Evolutionary conservation across 345 rosid genomes (phyloP).

Genomic region (Boechera retrofracta): DNA sequence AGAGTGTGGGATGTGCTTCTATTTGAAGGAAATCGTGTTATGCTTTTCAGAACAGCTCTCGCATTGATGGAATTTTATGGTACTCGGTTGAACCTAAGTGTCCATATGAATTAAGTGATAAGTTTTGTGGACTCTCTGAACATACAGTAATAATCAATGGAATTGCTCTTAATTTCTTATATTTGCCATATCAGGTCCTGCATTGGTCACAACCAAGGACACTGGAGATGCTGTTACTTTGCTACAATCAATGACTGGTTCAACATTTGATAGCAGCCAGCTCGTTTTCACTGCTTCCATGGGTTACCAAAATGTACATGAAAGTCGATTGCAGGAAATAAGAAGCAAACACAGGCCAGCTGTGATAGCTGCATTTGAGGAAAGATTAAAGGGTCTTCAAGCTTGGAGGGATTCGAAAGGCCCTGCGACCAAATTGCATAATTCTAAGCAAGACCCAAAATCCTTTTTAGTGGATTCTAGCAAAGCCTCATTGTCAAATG

Average conservation of each 20-base stretch:
- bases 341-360: constrained; percentile 86
- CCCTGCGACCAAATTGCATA: constrained; percentile 74
- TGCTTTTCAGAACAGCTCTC: constrained; percentile 92
- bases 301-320: constrained; percentile 90
- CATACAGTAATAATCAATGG: constrained; percentile 18
- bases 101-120: constrained; percentile 26
- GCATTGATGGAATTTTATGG: constrained; percentile 98
- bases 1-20: constrained; percentile 99
- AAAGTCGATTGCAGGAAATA: constrained; percentile 70
- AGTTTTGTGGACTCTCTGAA: constrained; percentile 20
- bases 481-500: constrained; percentile 56
- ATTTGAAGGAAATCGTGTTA: constrained; percentile 95
- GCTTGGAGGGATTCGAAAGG: constrained; percentile 82
- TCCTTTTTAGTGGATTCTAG: constrained; percentile 60
- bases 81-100: constrained; percentile 52
- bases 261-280: constrained; percentile 99
- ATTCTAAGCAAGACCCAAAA: constrained; percentile 75
- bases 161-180: constrained; percentile 31
- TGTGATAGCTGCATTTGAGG: constrained; percentile 75
- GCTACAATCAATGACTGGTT: constrained; percentile 92
- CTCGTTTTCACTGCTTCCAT: constrained; percentile 96
- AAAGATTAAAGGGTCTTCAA: constrained; percentile 91
- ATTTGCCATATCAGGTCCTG: constrained; percentile 76
- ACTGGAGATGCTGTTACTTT: constrained; percentile 99
- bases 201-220: constrained; percentile 91